phyloP scores from a whole-genome alignment of 305 asterid genomes.

The Solanum hybrid region DNA sequence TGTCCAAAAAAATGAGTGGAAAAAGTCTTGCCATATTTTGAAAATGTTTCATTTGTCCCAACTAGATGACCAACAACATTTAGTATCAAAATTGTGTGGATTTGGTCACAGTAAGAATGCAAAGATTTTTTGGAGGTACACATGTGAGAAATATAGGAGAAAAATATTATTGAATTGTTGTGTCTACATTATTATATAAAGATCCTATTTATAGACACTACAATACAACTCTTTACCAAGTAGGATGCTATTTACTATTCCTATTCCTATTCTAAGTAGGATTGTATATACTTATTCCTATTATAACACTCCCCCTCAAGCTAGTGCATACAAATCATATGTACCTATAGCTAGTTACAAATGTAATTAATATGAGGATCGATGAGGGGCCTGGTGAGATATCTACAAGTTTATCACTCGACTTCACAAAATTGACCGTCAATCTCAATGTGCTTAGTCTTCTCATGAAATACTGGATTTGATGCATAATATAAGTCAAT shows the following conservation, averaged over 20 bases:
- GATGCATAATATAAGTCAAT: neutral
- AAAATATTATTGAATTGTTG: neutral
- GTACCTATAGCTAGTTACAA: neutral
- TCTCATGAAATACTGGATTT: neutral
- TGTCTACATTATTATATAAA: neutral
- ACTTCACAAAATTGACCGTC: neutral
- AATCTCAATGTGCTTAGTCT: neutral
- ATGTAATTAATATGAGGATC: neutral
- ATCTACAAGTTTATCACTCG: neutral
- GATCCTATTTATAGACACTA: neutral
- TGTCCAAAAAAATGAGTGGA: neutral
- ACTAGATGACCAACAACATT: neutral
- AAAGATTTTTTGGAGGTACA: neutral
- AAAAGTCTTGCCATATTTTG: neutral
- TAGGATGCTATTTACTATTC: neutral
- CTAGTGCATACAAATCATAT: neutral
- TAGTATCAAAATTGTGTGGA: neutral
- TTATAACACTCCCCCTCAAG: neutral
- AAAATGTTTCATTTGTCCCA: neutral
- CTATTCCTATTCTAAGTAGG: neutral
- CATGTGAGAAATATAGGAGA: neutral
- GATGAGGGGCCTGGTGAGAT: neutral
- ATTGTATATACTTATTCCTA: neutral
- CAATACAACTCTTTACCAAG: neutral
- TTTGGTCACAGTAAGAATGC: neutral